Evolutionary conservation across 306 rosid species (phyloP).

Genomic region (Acacia confusa): DNA sequence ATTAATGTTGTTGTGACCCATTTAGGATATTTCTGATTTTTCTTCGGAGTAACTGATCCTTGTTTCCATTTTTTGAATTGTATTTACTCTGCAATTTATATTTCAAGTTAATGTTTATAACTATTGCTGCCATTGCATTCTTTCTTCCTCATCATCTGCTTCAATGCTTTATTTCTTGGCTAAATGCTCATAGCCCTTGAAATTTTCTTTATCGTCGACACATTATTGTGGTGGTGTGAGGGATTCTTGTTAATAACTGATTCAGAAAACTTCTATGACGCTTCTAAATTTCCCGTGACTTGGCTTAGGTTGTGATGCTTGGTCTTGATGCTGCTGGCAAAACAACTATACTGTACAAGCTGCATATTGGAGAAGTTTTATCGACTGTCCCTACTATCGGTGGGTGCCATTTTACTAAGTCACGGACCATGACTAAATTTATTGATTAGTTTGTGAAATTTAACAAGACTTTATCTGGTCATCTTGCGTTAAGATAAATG

Average conservation of each 20-base stretch:
- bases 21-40: neutral
- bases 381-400: constrained; percentile 95
- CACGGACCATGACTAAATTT: neutral
- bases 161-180: neutral
- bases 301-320: constrained; percentile 86
- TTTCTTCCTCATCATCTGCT: neutral
- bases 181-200: neutral
- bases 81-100: neutral
- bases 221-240: neutral
- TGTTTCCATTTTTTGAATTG: neutral
- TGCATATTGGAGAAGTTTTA: constrained; percentile 89
- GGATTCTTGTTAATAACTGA: neutral
- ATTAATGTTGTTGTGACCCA: neutral
- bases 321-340: constrained; percentile 97
- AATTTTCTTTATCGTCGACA: neutral
- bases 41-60: neutral
- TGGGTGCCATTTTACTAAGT: constrained; percentile 33
- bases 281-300: constrained; percentile 20
- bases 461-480: neutral
- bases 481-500: constrained; percentile 9
- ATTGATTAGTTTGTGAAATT: neutral
- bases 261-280: neutral
- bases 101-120: neutral
- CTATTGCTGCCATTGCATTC: neutral
- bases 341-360: constrained; percentile 88